These are phyloP conservation scores for Quercus gilva DNA, from an alignment of 306 rosid species.

Conservation along the genomic window DNA sequence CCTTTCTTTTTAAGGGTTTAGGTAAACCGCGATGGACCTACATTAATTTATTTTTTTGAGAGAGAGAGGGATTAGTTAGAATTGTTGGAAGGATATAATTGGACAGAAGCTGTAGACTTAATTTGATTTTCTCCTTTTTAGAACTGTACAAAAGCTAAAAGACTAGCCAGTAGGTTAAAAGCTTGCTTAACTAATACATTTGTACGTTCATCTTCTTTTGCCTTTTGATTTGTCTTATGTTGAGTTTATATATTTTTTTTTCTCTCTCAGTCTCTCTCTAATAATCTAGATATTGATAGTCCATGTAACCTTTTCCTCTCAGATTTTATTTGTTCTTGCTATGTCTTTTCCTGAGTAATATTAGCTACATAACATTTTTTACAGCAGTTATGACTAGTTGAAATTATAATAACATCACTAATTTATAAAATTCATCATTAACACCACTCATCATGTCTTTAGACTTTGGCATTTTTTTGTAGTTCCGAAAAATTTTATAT, in stretches of 20 bases:
- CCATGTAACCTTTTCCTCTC: no score
- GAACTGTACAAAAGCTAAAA: slow-evolving; percentile 48
- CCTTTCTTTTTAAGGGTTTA: slow-evolving; percentile 46
- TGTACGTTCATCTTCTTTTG: slow-evolving; percentile 1
- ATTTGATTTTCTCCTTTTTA: slow-evolving; percentile 25
- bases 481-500: no score
- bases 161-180: slow-evolving; percentile 48
- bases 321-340: no score
- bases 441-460: no score
- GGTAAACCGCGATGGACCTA: slow-evolving; percentile 40
- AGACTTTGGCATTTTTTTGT: no score
- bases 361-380: no score
- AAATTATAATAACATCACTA: no score
- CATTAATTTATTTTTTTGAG: slow-evolving; percentile 1
- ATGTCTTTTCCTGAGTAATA: no score
- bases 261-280: no score
- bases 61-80: slow-evolving; percentile 2
- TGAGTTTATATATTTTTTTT: not conserved
- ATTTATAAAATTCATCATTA: no score
- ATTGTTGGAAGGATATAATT: slow-evolving; percentile 15
- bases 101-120: slow-evolving; percentile 29
- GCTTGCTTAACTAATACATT: slow-evolving; percentile 38
- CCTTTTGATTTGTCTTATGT: slow-evolving; percentile 31
- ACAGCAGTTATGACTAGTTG: no score
- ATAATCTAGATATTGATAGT: no score